Conservation (phyloP, 2,329 filamentous ascomycete genomes). For the Aureobasidium sp. region DNA sequence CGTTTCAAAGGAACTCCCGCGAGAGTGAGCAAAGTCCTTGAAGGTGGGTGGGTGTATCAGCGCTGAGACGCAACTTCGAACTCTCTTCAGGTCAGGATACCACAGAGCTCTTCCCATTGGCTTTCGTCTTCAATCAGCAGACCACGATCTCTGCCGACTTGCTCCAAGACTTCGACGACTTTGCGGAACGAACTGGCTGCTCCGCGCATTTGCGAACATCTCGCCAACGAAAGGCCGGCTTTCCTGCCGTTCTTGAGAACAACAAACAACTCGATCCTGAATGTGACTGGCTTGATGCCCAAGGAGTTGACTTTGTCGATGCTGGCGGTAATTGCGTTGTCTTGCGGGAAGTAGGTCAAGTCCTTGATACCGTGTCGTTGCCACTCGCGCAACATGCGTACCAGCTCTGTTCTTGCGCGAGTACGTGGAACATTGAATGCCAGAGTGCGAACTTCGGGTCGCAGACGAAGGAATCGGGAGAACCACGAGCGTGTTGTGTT, state of each 20-base stretch:
- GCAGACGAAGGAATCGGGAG: conserved; percentile 80
- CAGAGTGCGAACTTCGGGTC: conserved; percentile 67
- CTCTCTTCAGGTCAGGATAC: conserved; percentile 27
- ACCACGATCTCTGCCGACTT: conserved; percentile 57
- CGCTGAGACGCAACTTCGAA: background rate
- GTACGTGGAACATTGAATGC: conserved; percentile 67
- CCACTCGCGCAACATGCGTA: conserved; percentile 71
- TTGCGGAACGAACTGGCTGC: conserved; percentile 83
- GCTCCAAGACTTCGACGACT: conserved; percentile 69
- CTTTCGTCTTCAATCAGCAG: conserved; percentile 58
- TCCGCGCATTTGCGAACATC: conserved; percentile 85
- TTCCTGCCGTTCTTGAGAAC: conserved; percentile 78
- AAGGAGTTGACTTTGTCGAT: conserved; percentile 72
- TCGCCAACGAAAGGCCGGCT: conserved; percentile 69
- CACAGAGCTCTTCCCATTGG: conserved; percentile 38
- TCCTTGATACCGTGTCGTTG: conserved; percentile 67
- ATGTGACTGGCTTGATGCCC: conserved; percentile 77
- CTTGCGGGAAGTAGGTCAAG: conserved; percentile 69
- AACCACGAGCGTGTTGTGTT: conserved; percentile 66
- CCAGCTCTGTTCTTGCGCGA: conserved; percentile 70
- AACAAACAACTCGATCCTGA: conserved; percentile 80
- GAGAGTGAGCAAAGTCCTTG: background rate
- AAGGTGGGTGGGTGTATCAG: background rate
- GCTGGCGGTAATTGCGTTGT: conserved; percentile 71
- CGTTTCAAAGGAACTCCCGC: background rate